Percentiles rank a stretch among this genome's conserved stretches.
Evolutionary conservation across 192 early-diverging fungal species (phyloP).

Genomic region (Coemansia sp.): DNA sequence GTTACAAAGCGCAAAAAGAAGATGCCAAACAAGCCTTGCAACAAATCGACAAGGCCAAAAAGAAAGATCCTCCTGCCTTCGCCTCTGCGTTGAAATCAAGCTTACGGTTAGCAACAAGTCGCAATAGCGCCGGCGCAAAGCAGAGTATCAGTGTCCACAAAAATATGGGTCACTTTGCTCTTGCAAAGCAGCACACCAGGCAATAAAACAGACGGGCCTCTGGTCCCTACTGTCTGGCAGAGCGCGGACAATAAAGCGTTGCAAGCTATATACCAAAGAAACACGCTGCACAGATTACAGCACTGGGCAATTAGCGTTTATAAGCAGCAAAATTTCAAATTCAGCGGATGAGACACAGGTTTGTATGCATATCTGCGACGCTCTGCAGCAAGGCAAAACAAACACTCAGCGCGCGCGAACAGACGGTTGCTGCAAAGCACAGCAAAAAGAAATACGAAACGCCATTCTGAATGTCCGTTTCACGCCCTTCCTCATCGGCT

Average conservation of each 20-base stretch:
- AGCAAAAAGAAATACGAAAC: background rate
- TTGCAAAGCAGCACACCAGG: background rate
- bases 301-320: constrained; percentile 1
- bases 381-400: background rate
- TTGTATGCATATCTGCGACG: background rate
- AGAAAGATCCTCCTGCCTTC: background rate
- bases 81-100: background rate
- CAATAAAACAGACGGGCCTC: background rate
- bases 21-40: background rate
- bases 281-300: background rate
- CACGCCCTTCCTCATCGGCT: background rate
- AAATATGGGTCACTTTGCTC: background rate
- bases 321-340: background rate
- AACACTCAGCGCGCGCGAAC: background rate
- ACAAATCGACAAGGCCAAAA: background rate
- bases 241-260: constrained; percentile 1
- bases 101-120: background rate
- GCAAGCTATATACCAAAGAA: constrained; percentile 2
- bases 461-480: background rate
- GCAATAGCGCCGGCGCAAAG: background rate
- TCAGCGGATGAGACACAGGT: background rate
- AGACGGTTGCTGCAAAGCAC: background rate
- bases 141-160: background rate
- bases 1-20: background rate
- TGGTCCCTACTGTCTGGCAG: constrained; percentile 3